Evolutionary conservation across 176 grass and related monocot genomes (phyloP).

Genomic region (Saccharum officinarum): DNA sequence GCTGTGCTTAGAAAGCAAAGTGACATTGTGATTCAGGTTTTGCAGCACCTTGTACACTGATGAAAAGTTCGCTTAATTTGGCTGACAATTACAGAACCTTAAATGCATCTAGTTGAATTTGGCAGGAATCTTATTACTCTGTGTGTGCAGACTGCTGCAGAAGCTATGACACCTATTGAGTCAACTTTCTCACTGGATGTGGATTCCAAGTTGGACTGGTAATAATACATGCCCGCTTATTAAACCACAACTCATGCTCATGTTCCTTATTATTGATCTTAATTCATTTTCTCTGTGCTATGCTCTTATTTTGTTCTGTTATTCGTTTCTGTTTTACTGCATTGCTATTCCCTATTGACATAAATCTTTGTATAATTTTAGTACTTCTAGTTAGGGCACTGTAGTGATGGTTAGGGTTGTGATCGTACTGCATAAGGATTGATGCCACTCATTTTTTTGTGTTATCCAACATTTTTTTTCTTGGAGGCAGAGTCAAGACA

Average conservation of each 20-base stretch:
- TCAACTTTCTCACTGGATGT: slow-evolving; percentile 99
- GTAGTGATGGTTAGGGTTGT: background rate
- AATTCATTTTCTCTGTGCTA: background rate
- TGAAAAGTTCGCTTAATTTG: background rate
- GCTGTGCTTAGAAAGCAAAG: slow-evolving; percentile 20
- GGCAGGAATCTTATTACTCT: slow-evolving; percentile 26
- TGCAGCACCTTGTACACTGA: background rate
- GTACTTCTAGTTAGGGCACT: background rate
- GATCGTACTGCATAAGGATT: background rate
- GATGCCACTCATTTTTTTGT: background rate
- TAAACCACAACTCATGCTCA: slow-evolving; percentile 19
- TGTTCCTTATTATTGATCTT: slow-evolving; percentile 17
- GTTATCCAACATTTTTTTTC: background rate
- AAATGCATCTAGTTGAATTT: slow-evolving; percentile 5
- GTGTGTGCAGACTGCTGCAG: slow-evolving; percentile 87
- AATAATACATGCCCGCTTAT: slow-evolving; percentile 29
- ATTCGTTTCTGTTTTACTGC: background rate
- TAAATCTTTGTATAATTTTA: background rate
- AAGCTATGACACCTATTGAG: slow-evolving; percentile 99
- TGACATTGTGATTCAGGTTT: slow-evolving; percentile 19
- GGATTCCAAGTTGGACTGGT: slow-evolving; percentile 99
- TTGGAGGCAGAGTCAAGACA: background rate
- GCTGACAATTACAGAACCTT: background rate
- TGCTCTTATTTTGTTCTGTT: slow-evolving; percentile 10
- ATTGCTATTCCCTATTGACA: background rate